Conservation (phyloP, 1,284 basidiomycete species). For the Rhodotorula mucilaginosa region DNA sequence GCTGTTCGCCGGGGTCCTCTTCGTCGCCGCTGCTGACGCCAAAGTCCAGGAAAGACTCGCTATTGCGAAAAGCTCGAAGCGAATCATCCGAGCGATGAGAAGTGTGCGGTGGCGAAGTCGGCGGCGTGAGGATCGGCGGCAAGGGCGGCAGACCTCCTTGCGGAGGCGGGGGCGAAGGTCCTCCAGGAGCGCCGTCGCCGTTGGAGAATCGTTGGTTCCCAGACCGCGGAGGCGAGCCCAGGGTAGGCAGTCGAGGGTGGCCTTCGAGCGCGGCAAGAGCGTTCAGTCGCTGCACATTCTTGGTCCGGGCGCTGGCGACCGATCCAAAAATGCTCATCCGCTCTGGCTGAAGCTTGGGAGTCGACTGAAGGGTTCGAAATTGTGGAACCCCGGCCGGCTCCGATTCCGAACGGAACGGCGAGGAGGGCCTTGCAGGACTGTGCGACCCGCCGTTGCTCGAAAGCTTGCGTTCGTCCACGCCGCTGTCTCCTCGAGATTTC, state of each 20-base stretch:
- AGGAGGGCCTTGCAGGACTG: background rate
- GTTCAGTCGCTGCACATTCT: background rate
- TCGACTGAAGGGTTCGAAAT: no score
- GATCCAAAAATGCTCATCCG: slow-evolving; percentile 11
- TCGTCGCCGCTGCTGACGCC: slow-evolving; percentile 8
- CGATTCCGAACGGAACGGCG: background rate
- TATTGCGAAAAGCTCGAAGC: background rate
- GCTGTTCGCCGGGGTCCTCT: background rate
- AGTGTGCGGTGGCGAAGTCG: background rate
- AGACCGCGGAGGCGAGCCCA: background rate
- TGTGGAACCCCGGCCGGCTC: background rate
- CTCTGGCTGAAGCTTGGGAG: background rate
- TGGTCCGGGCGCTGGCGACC: slow-evolving; percentile 5
- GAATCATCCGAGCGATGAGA: background rate
- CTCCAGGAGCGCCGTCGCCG: background rate
- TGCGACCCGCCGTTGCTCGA: no score
- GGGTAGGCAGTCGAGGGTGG: background rate
- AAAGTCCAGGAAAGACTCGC: slow-evolving; percentile 13
- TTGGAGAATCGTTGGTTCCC: background rate
- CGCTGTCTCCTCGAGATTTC: background rate
- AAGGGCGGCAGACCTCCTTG: background rate
- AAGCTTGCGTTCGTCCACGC: no score
- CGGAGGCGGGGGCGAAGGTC: background rate
- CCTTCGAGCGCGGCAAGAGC: slow-evolving; percentile 31
- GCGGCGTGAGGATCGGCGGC: background rate